A percentile compares a stretch with the other conserved stretches of the same genome.
Conservation (phyloP, 352 stramenopile genomes). For the Phytophthora crassamura region DNA sequence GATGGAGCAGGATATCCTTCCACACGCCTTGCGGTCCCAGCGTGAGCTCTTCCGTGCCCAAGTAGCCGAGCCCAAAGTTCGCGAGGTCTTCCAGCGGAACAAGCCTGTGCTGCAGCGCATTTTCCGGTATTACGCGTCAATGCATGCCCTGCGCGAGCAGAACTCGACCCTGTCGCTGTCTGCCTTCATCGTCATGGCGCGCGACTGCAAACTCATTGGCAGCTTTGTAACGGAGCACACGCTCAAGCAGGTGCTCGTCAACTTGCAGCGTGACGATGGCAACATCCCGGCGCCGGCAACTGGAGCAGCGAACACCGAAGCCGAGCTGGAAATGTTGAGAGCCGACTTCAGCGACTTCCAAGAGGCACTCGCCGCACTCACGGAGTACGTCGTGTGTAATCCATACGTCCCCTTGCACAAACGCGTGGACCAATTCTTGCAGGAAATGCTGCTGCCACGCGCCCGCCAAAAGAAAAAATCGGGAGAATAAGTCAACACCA, state of each 20-base stretch:
- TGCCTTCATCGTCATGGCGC: constrained; percentile 66
- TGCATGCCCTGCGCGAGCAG: constrained; percentile 76
- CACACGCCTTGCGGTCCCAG: constrained; percentile 74
- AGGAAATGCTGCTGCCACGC: constrained; percentile 74
- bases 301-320: constrained; percentile 27
- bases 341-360: constrained; percentile 76
- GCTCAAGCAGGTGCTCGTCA: constrained; percentile 80
- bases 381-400: constrained; percentile 82
- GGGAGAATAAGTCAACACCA: constrained; percentile 25
- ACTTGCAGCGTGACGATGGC: constrained; percentile 69
- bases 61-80: constrained; percentile 71
- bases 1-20: constrained; percentile 74
- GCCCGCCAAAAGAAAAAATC: constrained; percentile 75
- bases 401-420: constrained; percentile 81
- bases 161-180: constrained; percentile 75
- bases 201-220: constrained; percentile 79
- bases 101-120: constrained; percentile 73
- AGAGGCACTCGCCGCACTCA: constrained; percentile 75
- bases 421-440: constrained; percentile 80
- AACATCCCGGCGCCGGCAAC: constrained; percentile 14
- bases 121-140: constrained; percentile 84
- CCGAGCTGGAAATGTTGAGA: constrained; percentile 48
- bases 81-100: constrained; percentile 76
- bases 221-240: constrained; percentile 82
- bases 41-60: constrained; percentile 78